These are phyloP conservation scores for Fusarium neocosmosporiellum DNA, from an alignment of 2,329 filamentous ascomycete genomes.

Conservation along the genomic window DNA sequence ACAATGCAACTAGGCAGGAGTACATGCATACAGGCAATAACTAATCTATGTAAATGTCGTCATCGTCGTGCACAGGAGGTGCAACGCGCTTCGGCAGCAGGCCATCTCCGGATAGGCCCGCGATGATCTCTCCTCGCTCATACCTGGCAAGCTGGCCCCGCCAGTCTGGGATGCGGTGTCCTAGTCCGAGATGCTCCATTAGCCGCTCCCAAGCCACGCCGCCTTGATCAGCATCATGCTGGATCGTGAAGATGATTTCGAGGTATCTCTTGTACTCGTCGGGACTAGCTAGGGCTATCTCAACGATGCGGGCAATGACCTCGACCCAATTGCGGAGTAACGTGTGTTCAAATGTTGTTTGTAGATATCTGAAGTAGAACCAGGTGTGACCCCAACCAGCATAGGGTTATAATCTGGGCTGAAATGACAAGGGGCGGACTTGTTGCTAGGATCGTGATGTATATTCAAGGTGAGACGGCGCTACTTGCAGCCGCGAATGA, in stretches of 20 bases:
- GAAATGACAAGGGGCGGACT: too few relatives aligned
- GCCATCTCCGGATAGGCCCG: constrained; percentile 8
- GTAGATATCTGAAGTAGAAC: constrained; percentile 38
- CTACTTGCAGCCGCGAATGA: too few relatives aligned
- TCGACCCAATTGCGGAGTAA: constrained; percentile 39
- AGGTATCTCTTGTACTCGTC: constrained; percentile 1
- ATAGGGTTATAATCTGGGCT: too few relatives aligned
- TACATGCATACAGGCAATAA: too few relatives aligned
- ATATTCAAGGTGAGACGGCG: too few relatives aligned
- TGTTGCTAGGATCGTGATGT: too few relatives aligned
- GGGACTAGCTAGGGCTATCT: constrained; percentile 22
- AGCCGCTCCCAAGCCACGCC: constrained; percentile 25
- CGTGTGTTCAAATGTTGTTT: constrained; percentile 40
- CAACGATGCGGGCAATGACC: constrained; percentile 24
- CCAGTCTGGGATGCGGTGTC: constrained; percentile 34
- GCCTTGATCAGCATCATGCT: neutral
- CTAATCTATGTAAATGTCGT: too few relatives aligned
- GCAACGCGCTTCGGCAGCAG: too few relatives aligned
- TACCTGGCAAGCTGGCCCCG: constrained; percentile 29
- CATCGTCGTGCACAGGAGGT: too few relatives aligned
- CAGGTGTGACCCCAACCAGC: too few relatives aligned
- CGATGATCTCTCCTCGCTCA: constrained; percentile 9
- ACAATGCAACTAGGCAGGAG: too few relatives aligned
- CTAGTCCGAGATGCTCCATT: constrained; percentile 20
- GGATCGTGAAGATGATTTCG: neutral